Base-by-base conservation (phyloP, 306 rosid species). In the Medicago ruthenica region DNA sequence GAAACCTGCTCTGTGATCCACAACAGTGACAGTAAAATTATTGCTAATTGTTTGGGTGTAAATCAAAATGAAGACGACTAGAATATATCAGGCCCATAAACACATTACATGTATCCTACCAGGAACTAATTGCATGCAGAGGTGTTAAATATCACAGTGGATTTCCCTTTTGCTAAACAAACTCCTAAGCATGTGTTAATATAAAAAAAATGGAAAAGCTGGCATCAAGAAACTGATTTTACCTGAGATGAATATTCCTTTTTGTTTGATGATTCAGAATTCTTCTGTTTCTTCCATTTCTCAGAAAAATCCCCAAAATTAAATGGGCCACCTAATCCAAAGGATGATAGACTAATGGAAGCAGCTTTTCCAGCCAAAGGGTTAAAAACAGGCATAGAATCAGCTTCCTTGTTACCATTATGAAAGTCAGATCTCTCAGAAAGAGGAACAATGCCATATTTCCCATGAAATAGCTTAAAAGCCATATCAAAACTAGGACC, bases 381-480 rank as follows among this genome's bases (percentile, higher is more conserved):
- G 77, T 92, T 92, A 87, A 92, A 90, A 69, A 61, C 80, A 24
- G 90, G 88, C 61, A 80, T 18, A 18, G 88, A 80, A 77, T 79
- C 84, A 5, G 71, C 82, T 73, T 89, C 84, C 27, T 66, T 27
- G 45, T 15, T 18, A 53, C 80, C 82, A 41, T 8, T 48, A 39
- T 57, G 71, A 65, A 77, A 62, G 31, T 71, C 67, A 22, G 84
- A 81, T 80, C 77, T 80, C 71, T 81, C 92, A 12, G 85, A 84
- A 20, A 92, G 92, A 17, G 98, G 98, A 54, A 92, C 65, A 6
- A 92, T 83, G 18, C 98, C 96, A 70, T 92, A 87, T 80, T 88
- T 92, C 81, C 96, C 98, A 75, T 90, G 98, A 76, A 92, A 92
- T 24, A 92, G 86, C 78, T 87, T 87, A 83, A 90, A 92, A 16